Conservation (phyloP, 441 rosid genomes). For the Populus hybrid region DNA sequence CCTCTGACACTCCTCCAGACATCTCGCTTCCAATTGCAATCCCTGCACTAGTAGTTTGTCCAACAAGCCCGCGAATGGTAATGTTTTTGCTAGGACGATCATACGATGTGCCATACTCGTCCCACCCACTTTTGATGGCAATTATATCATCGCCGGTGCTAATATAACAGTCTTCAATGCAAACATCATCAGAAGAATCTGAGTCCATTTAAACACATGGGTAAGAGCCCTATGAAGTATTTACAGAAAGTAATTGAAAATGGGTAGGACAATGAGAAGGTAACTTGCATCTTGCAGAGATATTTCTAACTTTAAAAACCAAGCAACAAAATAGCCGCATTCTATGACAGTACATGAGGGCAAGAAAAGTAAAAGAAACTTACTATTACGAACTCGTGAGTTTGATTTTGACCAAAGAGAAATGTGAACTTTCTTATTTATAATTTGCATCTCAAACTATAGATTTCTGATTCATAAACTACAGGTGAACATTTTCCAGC, state of each 20-base stretch:
- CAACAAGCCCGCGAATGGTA: slow-evolving; percentile 55
- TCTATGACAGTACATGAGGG: not conserved
- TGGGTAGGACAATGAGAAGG: not conserved
- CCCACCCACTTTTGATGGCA: slow-evolving; percentile 97
- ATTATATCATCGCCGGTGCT: slow-evolving; percentile 91
- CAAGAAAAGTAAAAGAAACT: not conserved
- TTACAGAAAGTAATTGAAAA: not conserved
- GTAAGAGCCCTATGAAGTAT: not conserved
- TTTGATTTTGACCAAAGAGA: not conserved
- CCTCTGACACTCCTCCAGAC: slow-evolving; percentile 94
- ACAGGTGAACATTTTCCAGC: not conserved
- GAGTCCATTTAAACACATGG: slow-evolving; percentile 27
- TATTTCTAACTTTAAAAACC: not conserved
- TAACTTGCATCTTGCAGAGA: not conserved
- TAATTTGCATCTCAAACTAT: slow-evolving; percentile 3
- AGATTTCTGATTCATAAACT: not conserved
- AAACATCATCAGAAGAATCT: slow-evolving; percentile 87
- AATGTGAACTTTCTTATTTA: not conserved
- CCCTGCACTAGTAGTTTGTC: slow-evolving; percentile 76
- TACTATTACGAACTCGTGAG: not conserved
- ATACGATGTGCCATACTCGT: slow-evolving; percentile 79
- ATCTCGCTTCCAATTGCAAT: slow-evolving; percentile 93
- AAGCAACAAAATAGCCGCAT: slow-evolving; percentile 1
- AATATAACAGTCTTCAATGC: slow-evolving; percentile 86
- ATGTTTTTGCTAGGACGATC: slow-evolving; percentile 77